Evolutionary conservation across 2,329 filamentous ascomycete genomes (phyloP), one percentile per base, ranked within the genome.

Genomic region (Xylariaceae sp.): DNA sequence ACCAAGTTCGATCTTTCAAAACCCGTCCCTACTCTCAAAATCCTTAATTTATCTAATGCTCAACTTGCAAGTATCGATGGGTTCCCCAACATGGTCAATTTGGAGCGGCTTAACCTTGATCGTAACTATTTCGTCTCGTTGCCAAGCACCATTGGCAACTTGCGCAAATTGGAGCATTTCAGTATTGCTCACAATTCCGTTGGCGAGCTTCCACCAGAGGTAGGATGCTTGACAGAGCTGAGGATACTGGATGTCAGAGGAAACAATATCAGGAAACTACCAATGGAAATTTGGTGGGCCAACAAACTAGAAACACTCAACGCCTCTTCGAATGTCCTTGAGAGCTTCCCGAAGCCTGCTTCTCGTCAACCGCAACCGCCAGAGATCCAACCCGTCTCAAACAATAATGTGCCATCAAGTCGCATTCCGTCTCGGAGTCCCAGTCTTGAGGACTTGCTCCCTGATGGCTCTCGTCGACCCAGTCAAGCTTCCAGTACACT

Each of bases 281-380:
- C 94, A 1, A 85, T 90, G 70, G 94, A 99, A 71, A 82, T 99
- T n/a, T 99, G 94, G 94, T 93, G 90, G 80, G 93, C 93, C 55
- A 88, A 88, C 67, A 92, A 88, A 71, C 76, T 99, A 57, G 92
- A 97, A 73, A 93, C 88, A 0, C 82, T 99, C 60, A 99, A 99
- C 68, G 87, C 96, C 10, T 97, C 93, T 0, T 97, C 94, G 9
- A 99, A 99, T 67, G 88, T 97, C 5, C 80, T 99, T 17, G 88
- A 92, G 54, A 86, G 84, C 47, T 97, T 99, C 71, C 94, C 94
- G 0, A 97, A 96, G 71, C 90, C 90, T 18, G 82, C 87, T 1
- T 88, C 88, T 7, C 85, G 90, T 52, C 78, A 85, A 51, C 83
- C 86, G 15, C 85, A 88, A 54, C 74, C 81, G 8, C 80, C 79